phyloP scores from a whole-genome alignment of 345 rosid species.

The Linum trigynum region DNA sequence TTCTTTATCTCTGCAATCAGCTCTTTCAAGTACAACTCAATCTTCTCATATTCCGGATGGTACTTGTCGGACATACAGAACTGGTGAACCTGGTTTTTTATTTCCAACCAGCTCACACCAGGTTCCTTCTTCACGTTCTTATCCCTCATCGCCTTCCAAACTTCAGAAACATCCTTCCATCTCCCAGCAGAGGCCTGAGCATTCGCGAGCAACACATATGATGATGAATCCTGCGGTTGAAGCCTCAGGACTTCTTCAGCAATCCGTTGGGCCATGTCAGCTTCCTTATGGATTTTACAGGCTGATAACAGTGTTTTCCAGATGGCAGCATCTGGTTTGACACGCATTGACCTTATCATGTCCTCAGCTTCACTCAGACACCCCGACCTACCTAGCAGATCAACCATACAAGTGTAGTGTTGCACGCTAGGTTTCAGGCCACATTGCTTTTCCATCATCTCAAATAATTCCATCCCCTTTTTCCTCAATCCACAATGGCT shows the following conservation, averaged over 20 bases:
- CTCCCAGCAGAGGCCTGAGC: conserved; percentile 53
- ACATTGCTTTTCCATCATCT: conserved; percentile 41
- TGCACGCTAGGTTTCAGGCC: conserved; percentile 41
- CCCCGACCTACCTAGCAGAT: conserved; percentile 62
- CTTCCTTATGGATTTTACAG: conserved; percentile 49
- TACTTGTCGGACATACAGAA: conserved; percentile 56
- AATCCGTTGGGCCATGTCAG: conserved; percentile 45
- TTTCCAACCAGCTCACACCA: conserved; percentile 74
- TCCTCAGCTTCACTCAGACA: conserved; percentile 55
- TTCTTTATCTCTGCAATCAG: conserved; percentile 54
- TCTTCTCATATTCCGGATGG: conserved; percentile 43
- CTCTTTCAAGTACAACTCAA: conserved; percentile 48
- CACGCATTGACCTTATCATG: conserved; percentile 55
- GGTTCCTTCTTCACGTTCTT: conserved; percentile 63
- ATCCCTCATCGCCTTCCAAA: conserved; percentile 55
- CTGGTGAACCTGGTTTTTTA: conserved; percentile 46
- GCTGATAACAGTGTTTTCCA: conserved; percentile 80
- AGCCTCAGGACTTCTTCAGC: conserved; percentile 48
- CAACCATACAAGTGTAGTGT: conserved; percentile 67
- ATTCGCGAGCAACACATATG: conserved; percentile 61
- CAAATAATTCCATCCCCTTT: conserved; percentile 48
- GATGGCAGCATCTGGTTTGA: conserved; percentile 45
- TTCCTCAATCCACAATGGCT: conserved; percentile 69
- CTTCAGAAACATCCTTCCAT: conserved; percentile 57
- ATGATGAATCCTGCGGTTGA: conserved; percentile 58